Evolutionary conservation across 768 basidiomycete genomes (phyloP).

Genomic region (Mrakia frigida): DNA sequence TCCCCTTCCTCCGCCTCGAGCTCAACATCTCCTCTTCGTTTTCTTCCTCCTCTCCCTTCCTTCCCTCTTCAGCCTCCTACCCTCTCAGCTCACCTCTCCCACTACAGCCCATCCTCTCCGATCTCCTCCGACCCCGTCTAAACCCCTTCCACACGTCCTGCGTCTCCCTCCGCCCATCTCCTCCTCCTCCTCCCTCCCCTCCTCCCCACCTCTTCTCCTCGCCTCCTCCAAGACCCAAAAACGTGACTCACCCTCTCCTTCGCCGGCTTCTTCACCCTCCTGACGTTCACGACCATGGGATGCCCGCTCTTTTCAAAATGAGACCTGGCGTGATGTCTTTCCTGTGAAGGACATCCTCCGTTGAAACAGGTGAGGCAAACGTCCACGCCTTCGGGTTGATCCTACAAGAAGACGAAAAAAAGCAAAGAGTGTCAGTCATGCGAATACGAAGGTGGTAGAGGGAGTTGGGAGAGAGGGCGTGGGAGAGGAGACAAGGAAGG

Average conservation of each 20-base stretch:
- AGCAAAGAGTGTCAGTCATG: too few relatives aligned
- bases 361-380: conserved; percentile 93
- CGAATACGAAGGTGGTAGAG: too few relatives aligned
- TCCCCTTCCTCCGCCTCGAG: not conserved
- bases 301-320: conserved; percentile 73
- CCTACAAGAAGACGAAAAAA: conserved; percentile 50
- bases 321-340: conserved; percentile 61
- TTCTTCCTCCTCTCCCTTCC: too few relatives aligned
- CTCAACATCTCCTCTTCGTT: too few relatives aligned
- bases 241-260: conserved; percentile 59
- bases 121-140: too few relatives aligned
- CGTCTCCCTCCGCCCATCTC: not conserved
- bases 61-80: too few relatives aligned
- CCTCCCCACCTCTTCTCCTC: not conserved
- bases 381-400: conserved; percentile 68
- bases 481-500: not conserved
- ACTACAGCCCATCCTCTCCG: too few relatives aligned
- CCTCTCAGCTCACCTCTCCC: too few relatives aligned
- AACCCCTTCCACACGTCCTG: too few relatives aligned
- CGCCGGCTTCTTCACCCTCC: conserved; percentile 62
- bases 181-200: not conserved
- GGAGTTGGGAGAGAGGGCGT: not conserved
- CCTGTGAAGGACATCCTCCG: conserved; percentile 64
- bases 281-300: conserved; percentile 70
- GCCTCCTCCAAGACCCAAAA: not conserved